These are phyloP conservation scores for Filobasidium uniguttulatum DNA, from an alignment of 1,284 basidiomycete species.

Conservation along the genomic window DNA sequence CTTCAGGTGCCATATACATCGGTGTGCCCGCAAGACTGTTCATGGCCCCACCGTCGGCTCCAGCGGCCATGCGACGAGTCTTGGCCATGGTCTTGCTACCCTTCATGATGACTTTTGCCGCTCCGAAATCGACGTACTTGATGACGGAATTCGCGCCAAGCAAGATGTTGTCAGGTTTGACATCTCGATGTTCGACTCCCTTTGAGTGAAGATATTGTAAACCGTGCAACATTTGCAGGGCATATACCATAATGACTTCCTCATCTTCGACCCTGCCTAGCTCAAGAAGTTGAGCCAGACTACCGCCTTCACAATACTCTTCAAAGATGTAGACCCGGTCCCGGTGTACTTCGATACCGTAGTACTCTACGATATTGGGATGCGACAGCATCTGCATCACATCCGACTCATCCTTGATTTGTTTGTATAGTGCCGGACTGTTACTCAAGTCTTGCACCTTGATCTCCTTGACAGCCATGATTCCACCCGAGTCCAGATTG, in stretches of 20 bases:
- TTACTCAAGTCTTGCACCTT: conserved; percentile 87
- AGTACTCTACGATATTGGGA: conserved; percentile 97
- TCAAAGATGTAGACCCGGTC: conserved; percentile 99
- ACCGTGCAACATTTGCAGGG: conserved; percentile 93
- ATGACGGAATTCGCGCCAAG: conserved; percentile 77
- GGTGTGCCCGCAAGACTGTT: conserved; percentile 92
- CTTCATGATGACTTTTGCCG: conserved; percentile 91
- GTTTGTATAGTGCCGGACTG: conserved; percentile 68
- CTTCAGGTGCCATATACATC: conserved; percentile 99
- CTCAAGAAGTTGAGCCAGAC: conserved; percentile 75
- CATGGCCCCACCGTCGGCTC: conserved; percentile 43
- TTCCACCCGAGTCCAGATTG: conserved; percentile 87
- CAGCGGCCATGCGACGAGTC: conserved; percentile 38
- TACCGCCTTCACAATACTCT: conserved; percentile 95
- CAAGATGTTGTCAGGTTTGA: conserved; percentile 98
- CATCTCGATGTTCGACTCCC: conserved; percentile 88
- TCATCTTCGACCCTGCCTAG: conserved; percentile 96
- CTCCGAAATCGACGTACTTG: conserved; percentile 98
- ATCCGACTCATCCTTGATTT: conserved; percentile 91
- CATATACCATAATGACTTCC: conserved; percentile 87
- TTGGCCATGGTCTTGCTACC: conserved; percentile 78
- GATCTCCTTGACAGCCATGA: conserved; percentile 99
- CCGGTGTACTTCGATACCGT: conserved; percentile 96
- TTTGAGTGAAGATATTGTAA: conserved; percentile 88
- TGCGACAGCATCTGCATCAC: conserved; percentile 99